Conservation (phyloP, 345 rosid genomes). For the Trapa incisa region DNA sequence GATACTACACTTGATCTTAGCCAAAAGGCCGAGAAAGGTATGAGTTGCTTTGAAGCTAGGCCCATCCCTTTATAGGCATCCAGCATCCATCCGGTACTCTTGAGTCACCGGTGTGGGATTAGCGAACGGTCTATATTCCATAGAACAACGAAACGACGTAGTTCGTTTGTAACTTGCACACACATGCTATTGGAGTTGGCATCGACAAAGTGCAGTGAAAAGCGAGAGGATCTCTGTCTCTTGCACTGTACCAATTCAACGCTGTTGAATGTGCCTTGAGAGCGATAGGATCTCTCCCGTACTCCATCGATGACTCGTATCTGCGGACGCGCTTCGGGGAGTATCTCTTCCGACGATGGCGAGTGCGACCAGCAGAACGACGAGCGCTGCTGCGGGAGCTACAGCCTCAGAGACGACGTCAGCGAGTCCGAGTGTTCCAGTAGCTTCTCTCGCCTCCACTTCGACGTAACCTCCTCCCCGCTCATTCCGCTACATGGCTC, state of each 20-base stretch:
- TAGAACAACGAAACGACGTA: too few relatives aligned
- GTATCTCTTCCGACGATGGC: constrained; percentile 49
- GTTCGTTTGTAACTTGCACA: neutral
- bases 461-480: constrained; percentile 65
- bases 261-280: too few relatives aligned
- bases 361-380: constrained; percentile 54
- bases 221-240: too few relatives aligned
- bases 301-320: neutral
- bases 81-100: too few relatives aligned
- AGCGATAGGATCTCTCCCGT: too few relatives aligned
- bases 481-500: constrained; percentile 11
- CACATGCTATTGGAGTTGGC: too few relatives aligned
- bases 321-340: constrained; percentile 30
- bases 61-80: neutral
- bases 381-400: constrained; percentile 67
- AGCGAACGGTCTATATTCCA: too few relatives aligned
- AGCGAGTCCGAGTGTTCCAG: constrained; percentile 95
- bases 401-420: constrained; percentile 88
- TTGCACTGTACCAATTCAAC: too few relatives aligned
- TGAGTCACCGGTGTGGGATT: too few relatives aligned
- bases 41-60: neutral
- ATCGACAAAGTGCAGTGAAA: too few relatives aligned
- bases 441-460: constrained; percentile 61
- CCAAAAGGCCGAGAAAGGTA: constrained; percentile 65
- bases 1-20: constrained; percentile 60